Percentiles rank a stretch among this genome's conserved stretches.
Conservation (phyloP, 768 basidiomycete species). For the Lepiota brunneoincarnata region DNA sequence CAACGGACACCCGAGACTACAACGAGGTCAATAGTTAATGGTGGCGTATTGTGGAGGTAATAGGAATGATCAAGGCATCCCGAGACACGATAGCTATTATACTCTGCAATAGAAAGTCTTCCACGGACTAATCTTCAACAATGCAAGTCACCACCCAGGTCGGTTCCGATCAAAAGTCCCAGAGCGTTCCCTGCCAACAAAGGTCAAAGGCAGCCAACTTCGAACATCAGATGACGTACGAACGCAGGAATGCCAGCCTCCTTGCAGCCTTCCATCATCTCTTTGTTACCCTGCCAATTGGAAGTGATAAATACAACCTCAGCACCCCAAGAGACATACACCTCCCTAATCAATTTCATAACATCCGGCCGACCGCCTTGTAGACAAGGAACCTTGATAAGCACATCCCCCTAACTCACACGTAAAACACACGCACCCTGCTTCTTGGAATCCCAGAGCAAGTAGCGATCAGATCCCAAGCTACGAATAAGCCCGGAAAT, state of each 20-base stretch:
- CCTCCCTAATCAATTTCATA: conserved; percentile 75
- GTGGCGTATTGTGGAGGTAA: too few relatives aligned
- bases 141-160: neutral
- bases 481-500: conserved; percentile 69
- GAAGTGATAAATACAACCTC: conserved; percentile 86
- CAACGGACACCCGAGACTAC: too few relatives aligned
- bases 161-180: conserved; percentile 55
- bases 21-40: too few relatives aligned
- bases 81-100: conserved; percentile 10
- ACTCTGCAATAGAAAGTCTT: neutral
- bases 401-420: neutral
- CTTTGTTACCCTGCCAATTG: conserved; percentile 72
- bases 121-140: neutral
- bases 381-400: neutral
- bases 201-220: neutral
- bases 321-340: conserved; percentile 73
- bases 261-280: conserved; percentile 84
- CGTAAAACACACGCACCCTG: conserved; percentile 39
- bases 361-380: conserved; percentile 70
- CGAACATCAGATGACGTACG: conserved; percentile 28
- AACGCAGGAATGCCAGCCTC: conserved; percentile 66
- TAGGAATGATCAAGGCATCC: neutral
- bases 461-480: conserved; percentile 65
- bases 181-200: conserved; percentile 52
- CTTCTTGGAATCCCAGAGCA: conserved; percentile 77